Percentiles rank a stretch among this genome's conserved stretches.
phyloP scores from a whole-genome alignment of 176 grass and related monocot genomes.

The Eremochloa ophiuroides region DNA sequence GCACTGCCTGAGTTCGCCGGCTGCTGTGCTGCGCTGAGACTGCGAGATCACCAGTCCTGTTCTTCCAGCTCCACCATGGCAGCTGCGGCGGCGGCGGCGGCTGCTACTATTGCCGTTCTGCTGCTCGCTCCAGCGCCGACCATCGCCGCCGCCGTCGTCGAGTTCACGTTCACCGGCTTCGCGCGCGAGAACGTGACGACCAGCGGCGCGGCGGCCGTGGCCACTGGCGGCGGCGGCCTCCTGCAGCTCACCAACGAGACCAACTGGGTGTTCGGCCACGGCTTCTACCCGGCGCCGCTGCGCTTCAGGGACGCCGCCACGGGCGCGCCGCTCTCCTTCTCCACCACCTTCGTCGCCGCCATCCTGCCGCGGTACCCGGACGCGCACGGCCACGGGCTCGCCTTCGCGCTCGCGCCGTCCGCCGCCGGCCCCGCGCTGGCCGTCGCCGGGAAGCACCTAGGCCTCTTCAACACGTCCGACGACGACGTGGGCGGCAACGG shows the following conservation, averaged over 20 bases:
- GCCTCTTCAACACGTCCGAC: conserved; percentile 42
- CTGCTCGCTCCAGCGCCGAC: background rate
- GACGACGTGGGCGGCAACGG: background rate
- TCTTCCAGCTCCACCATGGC: background rate
- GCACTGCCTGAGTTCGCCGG: background rate
- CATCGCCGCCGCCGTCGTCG: background rate
- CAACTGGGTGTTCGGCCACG: conserved; percentile 40
- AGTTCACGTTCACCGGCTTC: conserved; percentile 39
- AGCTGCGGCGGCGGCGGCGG: background rate
- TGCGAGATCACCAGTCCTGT: background rate
- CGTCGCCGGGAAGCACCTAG: conserved; percentile 39
- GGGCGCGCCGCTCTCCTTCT: conserved; percentile 49
- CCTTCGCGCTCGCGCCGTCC: conserved; percentile 51
- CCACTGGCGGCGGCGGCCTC: conserved; percentile 9
- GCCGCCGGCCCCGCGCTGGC: background rate
- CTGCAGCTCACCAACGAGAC: conserved; percentile 51
- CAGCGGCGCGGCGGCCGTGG: conserved; percentile 22
- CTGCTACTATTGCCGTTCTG: background rate
- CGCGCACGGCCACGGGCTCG: conserved; percentile 54
- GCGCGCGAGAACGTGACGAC: conserved; percentile 20
- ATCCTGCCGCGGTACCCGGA: conserved; percentile 40
- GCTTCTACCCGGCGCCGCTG: conserved; percentile 41
- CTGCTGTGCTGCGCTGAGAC: too few species aligned
- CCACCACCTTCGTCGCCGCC: conserved; percentile 58
- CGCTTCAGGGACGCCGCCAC: conserved; percentile 32